Evolutionary conservation across 257 asterid species (phyloP), one percentile per base, ranked within the genome.

Genomic region (Solanum etuberosum): DNA sequence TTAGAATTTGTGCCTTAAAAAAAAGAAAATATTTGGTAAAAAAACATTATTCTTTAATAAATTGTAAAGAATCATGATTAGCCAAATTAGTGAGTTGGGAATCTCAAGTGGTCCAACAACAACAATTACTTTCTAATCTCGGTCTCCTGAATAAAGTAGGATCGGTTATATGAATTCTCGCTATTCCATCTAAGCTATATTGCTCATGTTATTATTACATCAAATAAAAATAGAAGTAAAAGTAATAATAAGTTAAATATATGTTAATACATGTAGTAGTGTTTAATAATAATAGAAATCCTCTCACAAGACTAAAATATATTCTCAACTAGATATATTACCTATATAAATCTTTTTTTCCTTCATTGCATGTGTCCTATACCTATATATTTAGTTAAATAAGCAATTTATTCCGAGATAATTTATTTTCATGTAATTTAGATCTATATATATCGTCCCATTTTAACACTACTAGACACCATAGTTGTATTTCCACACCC

Each of bases 11-110:
- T 12, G 0, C 1, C 5, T 65, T 65, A 2, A 25, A 25, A 68
- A 68, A 12, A 14, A 2, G 0, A 0, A 25, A 1, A 27, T 11
- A 2, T 10, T 2, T 63, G 9, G 0, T 25, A 63, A 25, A 63
- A 63, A 10, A 2, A 10, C 9, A 6, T 63, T 63, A 1, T 11
- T 7, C 1, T 5, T 67, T 14, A 67, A 6, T 1, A 67, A 29
- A 14, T 13, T 3, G 9, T 2, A 18, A 4, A 4, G 37, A 29
- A 29, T 27, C 23, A 29, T 68, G 11, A 68, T 29, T 68, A 29
- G 37, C 5, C 9, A 6, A 11, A 63, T 12, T 2, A 25, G 23
- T 67, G 37, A 67, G 35, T 67, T 27, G 23, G 5, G 37, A 63
- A 14, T 67, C 23, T 67, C 11, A 13, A 67, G 15, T 67, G 9